Evolutionary conservation across 2,329 filamentous ascomycete genomes (phyloP), one percentile per base, ranked within the genome.

Genomic region (Aureobasidium sp.): DNA sequence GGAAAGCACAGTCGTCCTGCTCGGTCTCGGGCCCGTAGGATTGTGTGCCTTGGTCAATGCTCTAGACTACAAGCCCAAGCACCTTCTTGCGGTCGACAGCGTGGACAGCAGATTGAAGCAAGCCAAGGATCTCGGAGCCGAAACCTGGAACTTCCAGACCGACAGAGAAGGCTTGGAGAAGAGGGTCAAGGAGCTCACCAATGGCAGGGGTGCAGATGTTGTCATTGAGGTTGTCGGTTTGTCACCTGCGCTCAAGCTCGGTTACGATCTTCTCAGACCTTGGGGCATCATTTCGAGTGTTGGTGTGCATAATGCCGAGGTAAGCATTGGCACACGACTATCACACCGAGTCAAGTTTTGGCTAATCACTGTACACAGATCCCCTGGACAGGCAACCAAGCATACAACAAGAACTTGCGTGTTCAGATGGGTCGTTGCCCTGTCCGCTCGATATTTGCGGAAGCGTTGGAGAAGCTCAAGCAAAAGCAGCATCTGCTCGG

Each of bases 131-230:
- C 31, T 55, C n/a, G 51, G 51, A 29, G 92, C 90, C 2, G 90
- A 93, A 74, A 87, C 90, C 0, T 85, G 91, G 75, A 92, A 96
- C 72, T 93, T 93, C 74, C 76, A 82, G 70, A 84, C 78, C 2
- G 84, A 90, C 64, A 81, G 80, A 52, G 84, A 86, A 42, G 84
- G 81, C 3, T 80, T 95, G 72, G 76, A 86, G 61, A 80, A 82
- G 67, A 83, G 87, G 59, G 86, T 96, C 59, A 85, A 85, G 70
- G 87, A 89, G 67, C 82, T 87, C 52, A 94, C 90, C 0, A 81
- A 88, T 17, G 91, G 91, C 8, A 81, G 92, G 42, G 92, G 92
- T 7, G 91, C 91, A 15, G 92, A 97, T 75, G 85, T 90, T 20
- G 86, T 94, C 2, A 86, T 96, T 51, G 79, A 81, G 66, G 76